Conservation (phyloP, 2,329 filamentous ascomycete species). For the Talaromyces atroroseus region DNA sequence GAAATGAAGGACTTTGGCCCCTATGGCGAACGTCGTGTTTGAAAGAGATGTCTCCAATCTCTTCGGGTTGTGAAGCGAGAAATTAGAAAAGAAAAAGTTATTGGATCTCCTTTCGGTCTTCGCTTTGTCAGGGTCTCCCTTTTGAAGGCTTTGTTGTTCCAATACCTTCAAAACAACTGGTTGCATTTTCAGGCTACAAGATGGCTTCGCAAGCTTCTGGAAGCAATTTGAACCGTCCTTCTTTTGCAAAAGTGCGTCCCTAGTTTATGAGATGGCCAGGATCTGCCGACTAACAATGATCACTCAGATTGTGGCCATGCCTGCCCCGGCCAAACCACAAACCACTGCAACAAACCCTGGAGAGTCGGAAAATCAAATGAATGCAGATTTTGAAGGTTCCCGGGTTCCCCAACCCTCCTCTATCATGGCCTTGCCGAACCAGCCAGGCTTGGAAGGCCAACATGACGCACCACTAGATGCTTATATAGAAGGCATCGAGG, state of each 20-base stretch:
- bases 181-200: slow-evolving; percentile 11
- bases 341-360: slow-evolving; percentile 19
- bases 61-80: slow-evolving; percentile 39
- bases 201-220: slow-evolving; percentile 31
- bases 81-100: slow-evolving; percentile 27
- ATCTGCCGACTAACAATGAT: slow-evolving; percentile 15
- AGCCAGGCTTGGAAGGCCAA: slow-evolving; percentile 20
- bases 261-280: background rate
- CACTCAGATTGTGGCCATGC: slow-evolving; percentile 41
- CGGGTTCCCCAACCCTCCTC: slow-evolving; percentile 17
- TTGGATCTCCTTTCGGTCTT: slow-evolving; percentile 25
- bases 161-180: background rate
- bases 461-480: slow-evolving; percentile 19
- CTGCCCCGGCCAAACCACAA: slow-evolving; percentile 27
- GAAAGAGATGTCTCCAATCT: slow-evolving; percentile 42
- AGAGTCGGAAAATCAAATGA: slow-evolving; percentile 21
- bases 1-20: slow-evolving; percentile 21
- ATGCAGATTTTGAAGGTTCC: slow-evolving; percentile 16
- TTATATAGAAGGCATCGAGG: slow-evolving; percentile 21
- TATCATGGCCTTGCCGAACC: slow-evolving; percentile 16
- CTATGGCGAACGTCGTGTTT: slow-evolving; percentile 38
- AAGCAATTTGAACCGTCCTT: slow-evolving; percentile 43
- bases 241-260: slow-evolving; percentile 68
- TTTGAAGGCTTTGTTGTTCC: slow-evolving; percentile 20
- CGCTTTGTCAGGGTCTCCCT: slow-evolving; percentile 7